Base-by-base conservation (phyloP, 805 yeast genomes). In the Hanseniaspora meyeri region DNA sequence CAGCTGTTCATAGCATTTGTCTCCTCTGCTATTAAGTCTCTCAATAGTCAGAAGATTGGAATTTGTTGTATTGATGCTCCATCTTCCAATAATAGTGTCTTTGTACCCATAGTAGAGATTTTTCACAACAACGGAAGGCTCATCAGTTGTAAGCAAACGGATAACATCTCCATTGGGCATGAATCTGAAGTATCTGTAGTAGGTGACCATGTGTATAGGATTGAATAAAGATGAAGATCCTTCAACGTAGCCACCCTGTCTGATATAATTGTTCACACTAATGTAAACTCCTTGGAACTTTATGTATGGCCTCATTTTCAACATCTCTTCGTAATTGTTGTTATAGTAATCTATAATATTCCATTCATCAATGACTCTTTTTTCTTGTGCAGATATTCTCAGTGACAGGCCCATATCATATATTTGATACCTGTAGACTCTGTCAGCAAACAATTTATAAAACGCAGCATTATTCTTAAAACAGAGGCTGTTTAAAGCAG, bases 211-310 rank as follows among this genome's bases (percentile, higher is more conserved):
- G 62, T 87, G 80, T 20, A 86, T 79, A 1, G 96, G 96, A 59
- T 80, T 80, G 46, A 76, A 68, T 84, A 93, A 81, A 6, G 85
- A 76, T 34, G 74, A 73, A 0, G 86, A 78, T 47, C 82, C 78
- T 60, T 80, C 86, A 9, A 80, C 77, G 52, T 82, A 76, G 2
- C 86, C 83, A 39, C 97, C 97, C 63, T 86, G 88, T 55, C 95
- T 77, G 61, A 85, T 78, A 68, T 89, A 90, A 59, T 85, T 85
- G 52, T 90, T 86, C 19, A 83, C 85, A 62, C 95, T 82, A 24
- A 91, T 85, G 63, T 91, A 91, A 19, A 88, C 76, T 1, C 98
- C 98, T 55, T 80, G 74, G 66, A 79, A 87, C 63, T 91, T 84
- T 37, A 90, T 63, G 62, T 83, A 84, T 0, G 97, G 96, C 42